Conservation (phyloP, 352 stramenopile species). For the Pythium oligandrum region DNA sequence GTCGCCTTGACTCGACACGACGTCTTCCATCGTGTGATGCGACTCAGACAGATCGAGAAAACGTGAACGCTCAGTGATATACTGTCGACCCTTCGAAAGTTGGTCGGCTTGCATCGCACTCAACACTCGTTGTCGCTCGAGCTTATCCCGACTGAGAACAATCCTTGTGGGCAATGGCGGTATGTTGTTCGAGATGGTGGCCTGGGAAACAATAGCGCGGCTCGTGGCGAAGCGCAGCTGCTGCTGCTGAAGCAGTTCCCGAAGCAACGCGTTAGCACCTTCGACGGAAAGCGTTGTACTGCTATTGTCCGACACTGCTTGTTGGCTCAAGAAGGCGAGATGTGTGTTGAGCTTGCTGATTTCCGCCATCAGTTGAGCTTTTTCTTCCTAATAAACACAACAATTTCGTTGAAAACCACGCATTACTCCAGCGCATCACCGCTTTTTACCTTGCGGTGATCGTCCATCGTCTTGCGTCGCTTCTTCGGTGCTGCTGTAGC, state of each 20-base stretch:
- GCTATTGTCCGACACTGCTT: not conserved
- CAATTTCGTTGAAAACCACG: slow-evolving; percentile 5
- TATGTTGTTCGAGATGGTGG: not conserved
- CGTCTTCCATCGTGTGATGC: not conserved
- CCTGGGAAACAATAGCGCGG: not conserved
- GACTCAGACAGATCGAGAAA: not conserved
- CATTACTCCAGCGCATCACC: too few relatives aligned
- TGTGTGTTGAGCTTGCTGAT: slow-evolving; percentile 2
- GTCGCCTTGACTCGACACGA: not conserved
- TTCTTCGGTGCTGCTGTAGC: slow-evolving; percentile 10
- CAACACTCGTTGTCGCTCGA: not conserved
- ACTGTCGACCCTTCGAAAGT: not conserved
- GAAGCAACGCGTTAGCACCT: not conserved
- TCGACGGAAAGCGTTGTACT: not conserved
- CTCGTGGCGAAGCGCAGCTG: not conserved
- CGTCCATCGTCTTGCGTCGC: slow-evolving; percentile 18
- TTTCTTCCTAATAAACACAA: slow-evolving; percentile 9
- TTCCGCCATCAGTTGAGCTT: not conserved
- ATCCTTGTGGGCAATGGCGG: not conserved
- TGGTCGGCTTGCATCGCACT: not conserved
- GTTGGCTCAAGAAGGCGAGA: slow-evolving; percentile 11
- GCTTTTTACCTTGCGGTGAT: slow-evolving; percentile 12
- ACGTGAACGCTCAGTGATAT: not conserved
- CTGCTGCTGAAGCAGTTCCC: not conserved
- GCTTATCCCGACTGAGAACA: not conserved